These are phyloP conservation scores for Arthrinium puccinioides DNA, from an alignment of 2,329 filamentous ascomycete species.

Conservation along the genomic window DNA sequence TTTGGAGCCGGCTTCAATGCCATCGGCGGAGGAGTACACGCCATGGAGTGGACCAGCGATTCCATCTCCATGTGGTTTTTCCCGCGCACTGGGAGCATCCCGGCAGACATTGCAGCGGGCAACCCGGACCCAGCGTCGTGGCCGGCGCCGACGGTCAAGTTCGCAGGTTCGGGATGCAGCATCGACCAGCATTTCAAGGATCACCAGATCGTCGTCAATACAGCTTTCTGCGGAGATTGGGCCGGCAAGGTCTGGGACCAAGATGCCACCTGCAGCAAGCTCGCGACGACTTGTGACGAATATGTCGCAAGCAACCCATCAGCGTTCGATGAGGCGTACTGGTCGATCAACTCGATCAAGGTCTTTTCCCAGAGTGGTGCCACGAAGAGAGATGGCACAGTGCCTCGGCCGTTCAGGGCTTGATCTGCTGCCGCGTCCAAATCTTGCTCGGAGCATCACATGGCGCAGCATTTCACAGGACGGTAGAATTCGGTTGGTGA, in stretches of 20 bases:
- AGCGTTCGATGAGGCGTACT: constrained; percentile 68
- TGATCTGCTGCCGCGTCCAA: too few species aligned
- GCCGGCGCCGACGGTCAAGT: constrained; percentile 61
- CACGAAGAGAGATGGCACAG: too few species aligned
- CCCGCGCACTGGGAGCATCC: constrained; percentile 51
- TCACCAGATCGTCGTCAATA: constrained; percentile 75
- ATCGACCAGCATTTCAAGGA: constrained; percentile 63
- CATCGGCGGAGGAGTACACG: constrained; percentile 62
- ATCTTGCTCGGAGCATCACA: too few species aligned
- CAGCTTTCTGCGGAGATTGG: constrained; percentile 84
- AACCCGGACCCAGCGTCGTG: constrained; percentile 61
- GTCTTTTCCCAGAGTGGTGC: constrained; percentile 37
- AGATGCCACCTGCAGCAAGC: constrained; percentile 49
- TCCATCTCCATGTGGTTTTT: constrained; percentile 81
- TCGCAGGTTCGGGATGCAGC: constrained; percentile 61
- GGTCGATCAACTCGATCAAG: constrained; percentile 66
- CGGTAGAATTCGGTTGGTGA: too few species aligned
- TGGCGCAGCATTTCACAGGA: too few species aligned
- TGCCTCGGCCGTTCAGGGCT: too few species aligned
- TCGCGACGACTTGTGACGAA: constrained; percentile 59
- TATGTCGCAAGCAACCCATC: constrained; percentile 66
- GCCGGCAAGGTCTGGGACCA: constrained; percentile 62
- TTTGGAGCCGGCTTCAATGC: constrained; percentile 68
- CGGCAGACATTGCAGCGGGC: constrained; percentile 51
- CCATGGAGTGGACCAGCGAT: constrained; percentile 66